Conservation (phyloP, 176 grass and related monocot genomes). For the Phoenix roebelenii region DNA sequence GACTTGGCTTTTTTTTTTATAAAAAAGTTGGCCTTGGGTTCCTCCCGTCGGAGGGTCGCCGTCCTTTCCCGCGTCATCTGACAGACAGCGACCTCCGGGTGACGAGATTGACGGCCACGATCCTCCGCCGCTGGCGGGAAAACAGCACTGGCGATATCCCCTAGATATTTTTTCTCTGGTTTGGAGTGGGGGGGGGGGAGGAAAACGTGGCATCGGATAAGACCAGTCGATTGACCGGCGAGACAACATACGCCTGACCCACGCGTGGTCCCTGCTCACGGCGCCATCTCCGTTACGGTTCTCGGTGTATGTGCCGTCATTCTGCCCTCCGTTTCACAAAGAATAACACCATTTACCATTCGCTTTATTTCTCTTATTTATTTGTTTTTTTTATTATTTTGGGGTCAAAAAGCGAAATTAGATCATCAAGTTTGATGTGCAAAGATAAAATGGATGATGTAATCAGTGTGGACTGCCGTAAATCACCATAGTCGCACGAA, state of each 20-base stretch:
- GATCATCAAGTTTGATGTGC: no score
- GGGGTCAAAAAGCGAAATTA: no score
- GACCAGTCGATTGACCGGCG: background rate
- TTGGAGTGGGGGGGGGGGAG: no score
- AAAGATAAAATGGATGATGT: no score
- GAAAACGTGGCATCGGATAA: background rate
- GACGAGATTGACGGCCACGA: conserved; percentile 6
- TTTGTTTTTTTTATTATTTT: no score
- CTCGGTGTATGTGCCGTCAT: no score
- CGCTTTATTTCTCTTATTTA: no score
- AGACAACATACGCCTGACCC: background rate
- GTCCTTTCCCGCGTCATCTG: conserved; percentile 11
- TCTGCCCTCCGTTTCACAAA: no score
- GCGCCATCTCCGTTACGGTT: background rate
- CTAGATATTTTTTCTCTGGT: background rate
- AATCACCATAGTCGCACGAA: no score
- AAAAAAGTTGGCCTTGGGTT: background rate
- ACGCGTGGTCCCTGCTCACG: background rate
- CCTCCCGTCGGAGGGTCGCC: background rate
- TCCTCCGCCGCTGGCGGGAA: conserved; percentile 26
- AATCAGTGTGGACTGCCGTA: no score
- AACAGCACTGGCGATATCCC: background rate
- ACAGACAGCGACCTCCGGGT: background rate
- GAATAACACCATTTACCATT: no score
- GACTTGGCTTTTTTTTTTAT: background rate